phyloP scores from a whole-genome alignment of 2,329 filamentous ascomycete species.

The Diplodia seriata region DNA sequence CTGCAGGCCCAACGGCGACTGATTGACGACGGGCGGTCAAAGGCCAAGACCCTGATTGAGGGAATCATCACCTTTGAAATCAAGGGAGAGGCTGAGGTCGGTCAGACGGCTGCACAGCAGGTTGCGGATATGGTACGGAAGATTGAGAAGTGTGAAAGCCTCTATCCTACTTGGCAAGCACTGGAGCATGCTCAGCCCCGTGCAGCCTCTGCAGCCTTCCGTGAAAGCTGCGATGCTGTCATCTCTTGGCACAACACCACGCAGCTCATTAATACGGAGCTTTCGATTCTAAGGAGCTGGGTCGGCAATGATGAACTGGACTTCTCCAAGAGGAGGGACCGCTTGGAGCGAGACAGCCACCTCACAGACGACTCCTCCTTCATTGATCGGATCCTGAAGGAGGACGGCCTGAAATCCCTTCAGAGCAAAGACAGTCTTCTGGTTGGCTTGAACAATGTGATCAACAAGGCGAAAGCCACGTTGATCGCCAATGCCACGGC shows the following conservation, averaged over 20 bases:
- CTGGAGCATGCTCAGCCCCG: conserved; percentile 77
- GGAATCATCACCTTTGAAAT: conserved; percentile 93
- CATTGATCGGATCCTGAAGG: conserved; percentile 91
- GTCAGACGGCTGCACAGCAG: conserved; percentile 86
- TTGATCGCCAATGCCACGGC: conserved; percentile 84
- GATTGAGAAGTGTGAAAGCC: conserved; percentile 84
- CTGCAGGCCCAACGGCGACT: conserved; percentile 84
- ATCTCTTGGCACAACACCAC: conserved; percentile 98
- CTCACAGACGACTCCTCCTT: conserved; percentile 91
- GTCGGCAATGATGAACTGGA: conserved; percentile 95
- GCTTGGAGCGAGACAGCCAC: conserved; percentile 72
- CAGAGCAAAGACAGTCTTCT: conserved; percentile 88
- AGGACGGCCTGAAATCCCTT: conserved; percentile 90
- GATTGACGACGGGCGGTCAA: conserved; percentile 80
- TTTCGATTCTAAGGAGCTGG: conserved; percentile 91
- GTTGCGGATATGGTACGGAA: conserved; percentile 88
- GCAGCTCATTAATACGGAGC: conserved; percentile 91
- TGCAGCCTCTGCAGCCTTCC: conserved; percentile 77
- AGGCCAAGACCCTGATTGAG: conserved; percentile 78
- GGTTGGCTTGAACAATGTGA: conserved; percentile 80
- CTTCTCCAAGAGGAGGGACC: conserved; percentile 77
- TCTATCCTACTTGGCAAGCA: conserved; percentile 81
- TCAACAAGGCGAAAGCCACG: conserved; percentile 91
- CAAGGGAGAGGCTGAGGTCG: conserved; percentile 88
- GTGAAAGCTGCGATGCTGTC: conserved; percentile 84